phyloP scores from a whole-genome alignment of 2,329 filamentous ascomycete species.

The Capronia americana region DNA sequence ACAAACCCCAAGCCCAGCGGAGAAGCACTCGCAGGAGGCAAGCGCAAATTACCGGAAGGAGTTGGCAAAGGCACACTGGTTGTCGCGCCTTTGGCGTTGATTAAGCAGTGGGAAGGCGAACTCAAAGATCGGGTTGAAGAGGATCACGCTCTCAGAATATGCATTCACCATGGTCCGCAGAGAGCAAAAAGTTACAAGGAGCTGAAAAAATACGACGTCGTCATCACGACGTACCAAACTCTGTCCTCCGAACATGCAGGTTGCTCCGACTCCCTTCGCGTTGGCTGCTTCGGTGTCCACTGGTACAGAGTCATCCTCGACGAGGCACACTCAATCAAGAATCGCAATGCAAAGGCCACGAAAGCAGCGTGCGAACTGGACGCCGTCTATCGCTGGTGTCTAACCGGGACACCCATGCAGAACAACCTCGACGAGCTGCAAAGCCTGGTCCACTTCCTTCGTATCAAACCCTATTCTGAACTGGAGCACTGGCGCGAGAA shows the following conservation, averaged over 20 bases:
- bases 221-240: constrained; percentile 96
- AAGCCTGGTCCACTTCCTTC: constrained; percentile 88
- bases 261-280: constrained; percentile 67
- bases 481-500: constrained; percentile 87
- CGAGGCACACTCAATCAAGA: constrained; percentile 98
- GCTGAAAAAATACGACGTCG: constrained; percentile 85
- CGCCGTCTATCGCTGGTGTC: constrained; percentile 90
- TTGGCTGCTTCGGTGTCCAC: constrained; percentile 86
- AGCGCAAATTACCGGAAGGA: constrained; percentile 72
- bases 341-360: constrained; percentile 92
- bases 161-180: constrained; percentile 87
- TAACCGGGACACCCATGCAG: constrained; percentile 96
- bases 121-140: constrained; percentile 80
- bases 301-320: constrained; percentile 97
- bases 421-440: constrained; percentile 98
- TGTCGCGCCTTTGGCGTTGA: constrained; percentile 88
- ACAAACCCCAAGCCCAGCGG: constrained; percentile 75
- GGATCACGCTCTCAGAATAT: constrained; percentile 75
- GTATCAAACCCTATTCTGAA: constrained; percentile 89
- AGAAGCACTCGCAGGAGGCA: constrained; percentile 46
- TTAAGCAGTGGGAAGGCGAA: constrained; percentile 96
- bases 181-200: constrained; percentile 80
- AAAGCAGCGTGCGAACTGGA: constrained; percentile 86
- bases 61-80: constrained; percentile 84
- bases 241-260: constrained; percentile 86